Evolutionary conservation across 306 rosid genomes (phyloP).

Genomic region (Delonix regia): DNA sequence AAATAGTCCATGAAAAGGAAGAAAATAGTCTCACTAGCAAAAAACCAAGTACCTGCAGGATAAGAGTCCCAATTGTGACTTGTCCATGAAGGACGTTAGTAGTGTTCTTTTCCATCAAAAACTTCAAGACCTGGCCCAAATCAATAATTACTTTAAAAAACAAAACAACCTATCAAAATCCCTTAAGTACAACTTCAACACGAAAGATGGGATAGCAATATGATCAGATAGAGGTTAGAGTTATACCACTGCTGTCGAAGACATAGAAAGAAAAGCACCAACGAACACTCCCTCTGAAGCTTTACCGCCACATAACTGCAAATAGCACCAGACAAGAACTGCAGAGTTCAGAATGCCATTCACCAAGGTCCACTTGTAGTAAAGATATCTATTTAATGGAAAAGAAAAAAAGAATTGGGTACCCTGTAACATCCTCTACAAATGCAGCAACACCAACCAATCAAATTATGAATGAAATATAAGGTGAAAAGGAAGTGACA

Average conservation of each 20-base stretch:
- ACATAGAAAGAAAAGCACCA: conserved; percentile 94
- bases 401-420: background rate
- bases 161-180: conserved; percentile 1
- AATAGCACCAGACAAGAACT: conserved; percentile 43
- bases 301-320: conserved; percentile 96
- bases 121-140: conserved; percentile 74
- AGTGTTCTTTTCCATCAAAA: conserved; percentile 90
- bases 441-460: conserved; percentile 17
- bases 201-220: background rate
- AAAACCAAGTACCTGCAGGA: conserved; percentile 69
- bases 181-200: conserved; percentile 20
- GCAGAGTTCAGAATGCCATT: conserved; percentile 39
- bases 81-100: conserved; percentile 89
- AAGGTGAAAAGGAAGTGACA: conserved; percentile 6
- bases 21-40: background rate
- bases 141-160: conserved; percentile 26
- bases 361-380: conserved; percentile 35
- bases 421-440: conserved; percentile 21
- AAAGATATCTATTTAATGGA: conserved; percentile 21
- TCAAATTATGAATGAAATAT: conserved; percentile 22
- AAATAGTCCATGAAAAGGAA: conserved; percentile 7
- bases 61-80: conserved; percentile 90
- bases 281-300: conserved; percentile 91
- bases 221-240: conserved; percentile 37
- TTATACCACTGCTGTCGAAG: conserved; percentile 94